These are phyloP conservation scores for Colletotrichum costaricense DNA, from an alignment of 2,329 filamentous ascomycete genomes.

Conservation along the genomic window DNA sequence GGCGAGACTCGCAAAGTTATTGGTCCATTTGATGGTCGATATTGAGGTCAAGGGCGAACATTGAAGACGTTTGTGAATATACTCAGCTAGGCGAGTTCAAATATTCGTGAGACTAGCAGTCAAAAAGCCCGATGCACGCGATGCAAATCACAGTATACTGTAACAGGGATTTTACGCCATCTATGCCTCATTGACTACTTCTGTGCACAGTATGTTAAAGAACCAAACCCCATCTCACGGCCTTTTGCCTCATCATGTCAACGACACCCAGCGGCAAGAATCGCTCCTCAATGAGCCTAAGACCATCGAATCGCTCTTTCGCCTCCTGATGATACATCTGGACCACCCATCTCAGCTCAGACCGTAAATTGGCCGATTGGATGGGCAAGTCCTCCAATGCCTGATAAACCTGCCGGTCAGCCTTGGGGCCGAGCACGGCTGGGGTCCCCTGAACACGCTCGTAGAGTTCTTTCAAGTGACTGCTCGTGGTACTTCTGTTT, in stretches of 20 bases:
- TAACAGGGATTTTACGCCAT: background rate
- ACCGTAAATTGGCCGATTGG: background rate
- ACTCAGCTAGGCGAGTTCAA: too few relatives aligned
- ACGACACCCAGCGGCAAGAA: slow-evolving; percentile 17
- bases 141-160: too few relatives aligned
- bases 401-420: background rate
- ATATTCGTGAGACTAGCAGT: too few relatives aligned
- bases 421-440: background rate
- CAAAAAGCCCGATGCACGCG: too few relatives aligned
- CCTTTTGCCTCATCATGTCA: slow-evolving; percentile 7
- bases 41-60: too few relatives aligned
- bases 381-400: background rate
- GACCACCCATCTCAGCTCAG: background rate
- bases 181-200: background rate
- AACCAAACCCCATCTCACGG: slow-evolving; percentile 10
- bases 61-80: too few relatives aligned
- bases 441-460: background rate
- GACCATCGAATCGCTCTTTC: background rate
- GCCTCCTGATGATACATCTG: slow-evolving; percentile 15
- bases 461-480: background rate
- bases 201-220: background rate
- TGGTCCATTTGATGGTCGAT: too few relatives aligned
- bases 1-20: background rate
- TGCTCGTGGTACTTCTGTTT: background rate
- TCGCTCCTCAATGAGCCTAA: background rate